Evolutionary conservation across 768 basidiomycete species (phyloP).

Genomic region (Gymnopilus junonius): DNA sequence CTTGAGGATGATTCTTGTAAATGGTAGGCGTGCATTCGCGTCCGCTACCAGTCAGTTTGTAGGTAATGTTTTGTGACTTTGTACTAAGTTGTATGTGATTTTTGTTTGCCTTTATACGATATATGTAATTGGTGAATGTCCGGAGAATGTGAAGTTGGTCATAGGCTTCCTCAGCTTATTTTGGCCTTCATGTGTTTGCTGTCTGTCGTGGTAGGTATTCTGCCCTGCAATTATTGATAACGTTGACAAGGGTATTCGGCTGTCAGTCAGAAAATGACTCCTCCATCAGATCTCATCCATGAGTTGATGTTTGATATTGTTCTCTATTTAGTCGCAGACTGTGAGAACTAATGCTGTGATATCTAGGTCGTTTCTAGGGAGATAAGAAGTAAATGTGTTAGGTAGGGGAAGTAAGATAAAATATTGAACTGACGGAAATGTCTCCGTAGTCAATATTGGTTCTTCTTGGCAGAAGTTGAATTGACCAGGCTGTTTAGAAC

Average conservation of each 20-base stretch:
- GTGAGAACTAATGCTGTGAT: slow-evolving; percentile 60
- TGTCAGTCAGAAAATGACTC: too few species aligned
- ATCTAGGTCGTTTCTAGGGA: slow-evolving; percentile 46
- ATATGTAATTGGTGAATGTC: too few species aligned
- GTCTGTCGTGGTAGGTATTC: too few species aligned
- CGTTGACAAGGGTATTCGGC: too few species aligned
- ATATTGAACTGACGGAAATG: slow-evolving; percentile 2
- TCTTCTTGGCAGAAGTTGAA: slow-evolving; percentile 63
- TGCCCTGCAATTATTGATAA: too few species aligned
- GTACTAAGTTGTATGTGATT: too few species aligned
- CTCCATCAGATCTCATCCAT: slow-evolving; percentile 71
- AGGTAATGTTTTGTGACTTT: too few species aligned
- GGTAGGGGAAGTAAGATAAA: not conserved
- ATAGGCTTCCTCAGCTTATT: too few species aligned
- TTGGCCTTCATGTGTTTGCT: too few species aligned
- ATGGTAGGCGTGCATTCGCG: not conserved
- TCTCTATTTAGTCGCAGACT: slow-evolving; percentile 35
- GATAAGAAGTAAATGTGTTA: not conserved
- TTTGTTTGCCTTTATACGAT: too few species aligned
- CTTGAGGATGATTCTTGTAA: not conserved
- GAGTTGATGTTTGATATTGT: slow-evolving; percentile 40
- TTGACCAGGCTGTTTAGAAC: slow-evolving; percentile 43
- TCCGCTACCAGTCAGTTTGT: too few species aligned
- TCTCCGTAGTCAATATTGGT: not conserved
- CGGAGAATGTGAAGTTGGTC: too few species aligned